These are phyloP conservation scores for Candolleomyces eurysporus DNA, from an alignment of 768 basidiomycete genomes.

Conservation along the genomic window DNA sequence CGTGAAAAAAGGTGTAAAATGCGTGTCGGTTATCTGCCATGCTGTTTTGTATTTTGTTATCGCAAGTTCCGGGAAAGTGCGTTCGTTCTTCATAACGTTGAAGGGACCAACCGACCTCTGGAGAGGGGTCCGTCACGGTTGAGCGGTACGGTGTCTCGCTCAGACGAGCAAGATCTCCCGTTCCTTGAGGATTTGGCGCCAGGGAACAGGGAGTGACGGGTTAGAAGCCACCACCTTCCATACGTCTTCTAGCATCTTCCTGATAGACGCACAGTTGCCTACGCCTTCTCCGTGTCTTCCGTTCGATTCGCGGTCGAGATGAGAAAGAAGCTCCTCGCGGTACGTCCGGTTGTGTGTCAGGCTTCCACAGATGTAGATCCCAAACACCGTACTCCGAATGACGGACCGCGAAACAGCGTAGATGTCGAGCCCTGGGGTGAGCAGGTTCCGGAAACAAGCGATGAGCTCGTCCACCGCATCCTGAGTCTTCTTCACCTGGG, in stretches of 20 bases:
- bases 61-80: no score
- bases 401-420: slow-evolving; percentile 48
- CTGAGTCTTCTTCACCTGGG: slow-evolving; percentile 61
- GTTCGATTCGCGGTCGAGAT: slow-evolving; percentile 49
- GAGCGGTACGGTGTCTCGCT: slow-evolving; percentile 1
- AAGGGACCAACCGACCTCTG: no score
- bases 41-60: no score
- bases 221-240: slow-evolving; percentile 46
- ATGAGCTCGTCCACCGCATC: slow-evolving; percentile 54
- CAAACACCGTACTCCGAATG: slow-evolving; percentile 76
- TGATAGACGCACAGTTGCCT: slow-evolving; percentile 65
- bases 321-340: slow-evolving; percentile 39
- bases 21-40: no score
- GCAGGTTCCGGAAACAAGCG: slow-evolving; percentile 39
- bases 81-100: no score
- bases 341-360: slow-evolving; percentile 53
- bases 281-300: slow-evolving; percentile 38
- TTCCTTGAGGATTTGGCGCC: slow-evolving; percentile 56
- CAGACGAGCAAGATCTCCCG: slow-evolving; percentile 49
- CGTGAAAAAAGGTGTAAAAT: no score
- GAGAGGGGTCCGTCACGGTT: no score
- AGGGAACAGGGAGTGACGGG: slow-evolving; percentile 45
- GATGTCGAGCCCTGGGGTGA: slow-evolving; percentile 15
- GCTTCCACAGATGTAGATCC: slow-evolving; percentile 70
- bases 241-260: slow-evolving; percentile 50